Evolutionary conservation across 352 stramenopile genomes (phyloP).

Genomic region (Plasmopara viticola): DNA sequence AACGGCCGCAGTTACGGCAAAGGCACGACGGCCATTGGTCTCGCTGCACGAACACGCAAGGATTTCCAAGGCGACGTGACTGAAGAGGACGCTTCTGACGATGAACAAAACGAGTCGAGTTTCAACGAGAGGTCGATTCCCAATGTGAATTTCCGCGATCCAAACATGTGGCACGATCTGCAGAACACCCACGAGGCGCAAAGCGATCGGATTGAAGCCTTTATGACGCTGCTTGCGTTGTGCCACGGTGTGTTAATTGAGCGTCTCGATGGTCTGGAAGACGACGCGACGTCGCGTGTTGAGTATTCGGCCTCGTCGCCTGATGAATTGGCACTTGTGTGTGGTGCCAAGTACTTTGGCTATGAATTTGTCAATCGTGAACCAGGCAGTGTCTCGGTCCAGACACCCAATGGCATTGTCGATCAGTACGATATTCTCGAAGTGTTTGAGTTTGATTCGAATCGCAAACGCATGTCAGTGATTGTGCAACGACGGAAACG

Average conservation of each 20-base stretch:
- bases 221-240: conserved; percentile 83
- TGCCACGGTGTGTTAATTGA: conserved; percentile 97
- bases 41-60: conserved; percentile 55
- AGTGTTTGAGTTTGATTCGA: conserved; percentile 92
- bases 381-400: conserved; percentile 58
- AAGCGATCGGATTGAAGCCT: conserved; percentile 62
- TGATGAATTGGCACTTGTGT: conserved; percentile 81
- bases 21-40: conserved; percentile 77
- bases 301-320: conserved; percentile 88
- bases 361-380: conserved; percentile 76
- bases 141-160: conserved; percentile 83
- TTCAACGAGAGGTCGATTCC: conserved; percentile 28
- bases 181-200: conserved; percentile 28
- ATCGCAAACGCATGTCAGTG: conserved; percentile 82
- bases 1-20: conserved; percentile 74
- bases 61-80: conserved; percentile 45
- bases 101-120: conserved; percentile 23
- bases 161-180: conserved; percentile 51
- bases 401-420: conserved; percentile 46
- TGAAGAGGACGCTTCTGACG: conserved; percentile 36
- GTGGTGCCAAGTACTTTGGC: conserved; percentile 80
- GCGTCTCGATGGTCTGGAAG: conserved; percentile 37
- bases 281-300: conserved; percentile 21
- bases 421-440: conserved; percentile 87
- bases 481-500: conserved; percentile 68